Conservation (phyloP, 352 stramenopile species). For the Elongisporangium senticosum region DNA sequence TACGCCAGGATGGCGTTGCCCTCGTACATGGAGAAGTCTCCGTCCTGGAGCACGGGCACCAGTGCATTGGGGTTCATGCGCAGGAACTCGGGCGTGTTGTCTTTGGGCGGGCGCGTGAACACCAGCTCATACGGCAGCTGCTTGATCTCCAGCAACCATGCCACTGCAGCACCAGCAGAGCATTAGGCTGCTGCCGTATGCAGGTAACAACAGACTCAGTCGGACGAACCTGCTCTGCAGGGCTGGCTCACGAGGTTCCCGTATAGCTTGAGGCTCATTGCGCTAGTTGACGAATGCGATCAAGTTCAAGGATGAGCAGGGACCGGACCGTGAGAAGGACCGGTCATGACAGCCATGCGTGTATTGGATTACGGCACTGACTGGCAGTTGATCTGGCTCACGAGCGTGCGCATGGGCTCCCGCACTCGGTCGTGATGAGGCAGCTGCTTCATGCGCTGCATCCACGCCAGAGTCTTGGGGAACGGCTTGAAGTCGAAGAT, state of each 20-base stretch:
- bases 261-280: constrained; percentile 15
- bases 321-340: not conserved
- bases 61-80: constrained; percentile 1
- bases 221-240: constrained; percentile 1
- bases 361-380: not conserved
- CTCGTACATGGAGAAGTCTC: constrained; percentile 7
- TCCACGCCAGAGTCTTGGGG: constrained; percentile 28
- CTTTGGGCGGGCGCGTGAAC: constrained; percentile 4
- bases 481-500: constrained; percentile 30
- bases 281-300: not conserved
- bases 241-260: constrained; percentile 16
- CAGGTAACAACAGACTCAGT: not conserved
- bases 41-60: constrained; percentile 6
- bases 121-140: constrained; percentile 10
- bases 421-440: constrained; percentile 41
- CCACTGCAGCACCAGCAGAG: constrained; percentile 6
- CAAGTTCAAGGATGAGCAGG: not conserved
- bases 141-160: constrained; percentile 14
- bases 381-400: constrained; percentile 1
- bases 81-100: constrained; percentile 5
- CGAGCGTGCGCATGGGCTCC: constrained; percentile 16
- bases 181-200: not conserved
- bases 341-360: not conserved
- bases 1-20: constrained; percentile 37
- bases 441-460: constrained; percentile 29